These are phyloP conservation scores for Neocucurbitaria cava DNA, from an alignment of 2,329 filamentous ascomycete genomes.

Conservation along the genomic window DNA sequence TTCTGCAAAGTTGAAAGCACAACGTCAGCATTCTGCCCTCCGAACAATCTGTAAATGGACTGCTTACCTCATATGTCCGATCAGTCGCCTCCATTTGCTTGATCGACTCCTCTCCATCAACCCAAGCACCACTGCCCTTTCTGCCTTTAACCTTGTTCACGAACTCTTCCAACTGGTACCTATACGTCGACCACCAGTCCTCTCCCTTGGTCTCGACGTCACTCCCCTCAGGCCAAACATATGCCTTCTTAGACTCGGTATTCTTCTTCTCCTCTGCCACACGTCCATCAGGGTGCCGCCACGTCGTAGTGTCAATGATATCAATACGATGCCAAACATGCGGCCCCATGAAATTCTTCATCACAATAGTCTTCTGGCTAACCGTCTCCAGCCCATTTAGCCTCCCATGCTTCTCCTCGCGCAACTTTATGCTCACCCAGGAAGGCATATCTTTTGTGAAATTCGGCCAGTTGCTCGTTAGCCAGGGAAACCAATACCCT, in stretches of 20 bases:
- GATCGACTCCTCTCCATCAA: constrained; percentile 44
- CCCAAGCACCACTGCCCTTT: constrained; percentile 35
- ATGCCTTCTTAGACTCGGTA: constrained; percentile 22
- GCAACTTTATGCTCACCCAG: constrained; percentile 17
- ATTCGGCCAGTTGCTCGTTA: constrained; percentile 30
- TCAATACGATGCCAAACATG: constrained; percentile 31
- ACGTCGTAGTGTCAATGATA: constrained; percentile 10
- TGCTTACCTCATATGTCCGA: constrained; percentile 31
- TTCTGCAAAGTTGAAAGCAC: constrained; percentile 16
- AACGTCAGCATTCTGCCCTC: neutral
- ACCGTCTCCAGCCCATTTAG: constrained; percentile 13
- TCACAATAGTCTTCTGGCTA: constrained; percentile 14
- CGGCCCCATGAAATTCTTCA: constrained; percentile 30
- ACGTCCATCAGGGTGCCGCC: constrained; percentile 8
- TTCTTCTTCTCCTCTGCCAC: constrained; percentile 13
- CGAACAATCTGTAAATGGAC: neutral
- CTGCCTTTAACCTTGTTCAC: constrained; percentile 39
- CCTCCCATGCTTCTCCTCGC: constrained; percentile 5
- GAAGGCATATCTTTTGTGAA: constrained; percentile 10
- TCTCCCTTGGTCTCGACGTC: constrained; percentile 29
- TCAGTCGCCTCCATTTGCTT: constrained; percentile 47
- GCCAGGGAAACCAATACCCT: constrained; percentile 24
- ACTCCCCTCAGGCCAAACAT: constrained; percentile 40
- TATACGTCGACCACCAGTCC: constrained; percentile 45
- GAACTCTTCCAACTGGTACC: constrained; percentile 47